Base-by-base conservation (phyloP, 164 flowering plant genomes). In the Stephania japonica region DNA sequence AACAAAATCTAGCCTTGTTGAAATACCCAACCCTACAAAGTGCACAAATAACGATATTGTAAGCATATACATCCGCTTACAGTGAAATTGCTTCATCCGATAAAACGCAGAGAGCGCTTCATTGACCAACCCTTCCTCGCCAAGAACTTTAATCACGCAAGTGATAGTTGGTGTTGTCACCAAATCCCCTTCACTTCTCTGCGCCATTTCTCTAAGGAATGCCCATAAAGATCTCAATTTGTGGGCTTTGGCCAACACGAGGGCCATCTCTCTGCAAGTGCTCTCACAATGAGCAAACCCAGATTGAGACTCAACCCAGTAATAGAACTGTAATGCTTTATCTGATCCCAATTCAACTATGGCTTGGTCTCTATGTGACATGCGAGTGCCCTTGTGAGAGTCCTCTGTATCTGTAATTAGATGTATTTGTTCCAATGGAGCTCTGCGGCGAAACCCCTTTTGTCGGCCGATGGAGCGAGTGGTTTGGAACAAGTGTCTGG, bases 121-220 rank as follows among this genome's bases (percentile, higher is more conserved):
- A 42, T 87, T 84, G 16, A 84, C 97, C 53, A 94, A 74, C 12
- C 99, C 99, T 76, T 90, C 86, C 71, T 94, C 97, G 65, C 97
- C 97, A 71, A 92, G 87, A 44, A 85, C 86, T 84, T 92, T 94
- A 25, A 94, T 90, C 87, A 91, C 86, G 86, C 94, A 89, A 43
- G 99, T 94, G 18, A 94, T 63, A 8, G 94, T 85, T 9, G 77
- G 44, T 1, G 88, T 84, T 5, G 82, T 91, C 16, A 94, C 87
- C 67, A 90, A 83, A 70, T 49, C 70, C 9, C 74, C 74, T 38
- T 47, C 68, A 1, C 75, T 77, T 72, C 83, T 85, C 56, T 77
- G 67, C 0, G 85, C 76, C 90, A 91, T 89, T 68, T 83, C 86
- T 14, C 78, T 83, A 43, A 94, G 83, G 74, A 94, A 94, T 12